Conservation (phyloP, 331 rosid genomes). For the Quercus lobata region DNA sequence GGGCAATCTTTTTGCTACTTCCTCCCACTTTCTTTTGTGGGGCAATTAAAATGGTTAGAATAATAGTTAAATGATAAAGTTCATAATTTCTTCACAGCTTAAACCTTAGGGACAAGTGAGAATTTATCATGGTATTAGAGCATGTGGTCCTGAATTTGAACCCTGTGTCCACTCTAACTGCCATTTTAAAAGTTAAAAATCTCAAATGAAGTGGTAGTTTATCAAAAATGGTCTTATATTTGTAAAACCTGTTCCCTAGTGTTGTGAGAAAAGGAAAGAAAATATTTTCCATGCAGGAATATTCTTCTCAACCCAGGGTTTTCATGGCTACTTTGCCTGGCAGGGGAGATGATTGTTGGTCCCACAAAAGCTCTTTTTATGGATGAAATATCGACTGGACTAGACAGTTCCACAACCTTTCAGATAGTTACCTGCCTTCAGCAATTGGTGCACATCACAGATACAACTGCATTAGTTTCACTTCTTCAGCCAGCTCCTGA, state of each 20-base stretch:
- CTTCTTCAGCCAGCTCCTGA: constrained; percentile 92
- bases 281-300: not conserved
- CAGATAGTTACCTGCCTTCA: constrained; percentile 79
- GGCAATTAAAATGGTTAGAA: too few relatives aligned
- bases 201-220: too few relatives aligned
- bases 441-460: constrained; percentile 68
- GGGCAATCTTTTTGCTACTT: not conserved
- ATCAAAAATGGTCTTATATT: not conserved
- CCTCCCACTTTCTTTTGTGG: too few relatives aligned
- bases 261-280: not conserved
- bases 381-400: constrained; percentile 91
- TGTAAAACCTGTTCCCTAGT: not conserved
- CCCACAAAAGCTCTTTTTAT: constrained; percentile 66
- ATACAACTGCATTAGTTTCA: constrained; percentile 71
- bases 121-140: too few relatives aligned
- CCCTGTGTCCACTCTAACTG: too few relatives aligned
- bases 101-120: too few relatives aligned
- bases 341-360: constrained; percentile 91
- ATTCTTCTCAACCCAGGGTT: not conserved
- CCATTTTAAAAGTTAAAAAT: too few relatives aligned
- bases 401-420: constrained; percentile 88
- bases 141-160: too few relatives aligned
- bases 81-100: too few relatives aligned
- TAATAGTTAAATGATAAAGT: too few relatives aligned
- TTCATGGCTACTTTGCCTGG: constrained; percentile 5